These are phyloP conservation scores for Pelagomonas calceolata DNA, from an alignment of 108 stramenopile species.

Conservation along the genomic window DNA sequence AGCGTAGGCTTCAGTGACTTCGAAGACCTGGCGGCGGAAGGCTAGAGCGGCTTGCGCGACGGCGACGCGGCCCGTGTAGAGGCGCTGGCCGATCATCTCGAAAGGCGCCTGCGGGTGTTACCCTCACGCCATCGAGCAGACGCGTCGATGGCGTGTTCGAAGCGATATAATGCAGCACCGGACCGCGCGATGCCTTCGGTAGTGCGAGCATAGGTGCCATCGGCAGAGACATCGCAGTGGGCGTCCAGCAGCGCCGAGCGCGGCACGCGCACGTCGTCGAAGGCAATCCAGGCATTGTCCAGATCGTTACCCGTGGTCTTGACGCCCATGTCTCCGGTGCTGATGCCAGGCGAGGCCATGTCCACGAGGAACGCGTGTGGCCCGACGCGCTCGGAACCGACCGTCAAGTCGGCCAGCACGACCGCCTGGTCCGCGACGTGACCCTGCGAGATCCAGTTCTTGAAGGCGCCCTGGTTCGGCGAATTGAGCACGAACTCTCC, in stretches of 20 bases:
- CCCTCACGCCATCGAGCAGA: too few relatives aligned
- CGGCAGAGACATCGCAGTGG: conserved; percentile 14
- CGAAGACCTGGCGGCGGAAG: conserved; percentile 18
- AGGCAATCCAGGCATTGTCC: conserved; percentile 28
- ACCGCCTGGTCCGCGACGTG: conserved; percentile 22
- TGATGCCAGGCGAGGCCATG: conserved; percentile 2
- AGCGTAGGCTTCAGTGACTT: conserved; percentile 7
- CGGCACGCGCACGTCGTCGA: conserved; percentile 18
- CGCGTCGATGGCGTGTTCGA: neutral
- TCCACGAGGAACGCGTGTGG: conserved; percentile 22
- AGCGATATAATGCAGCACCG: neutral
- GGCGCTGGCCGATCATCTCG: conserved; percentile 29
- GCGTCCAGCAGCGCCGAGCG: conserved; percentile 5
- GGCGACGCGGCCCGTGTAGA: conserved; percentile 27
- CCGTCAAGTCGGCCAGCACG: conserved; percentile 19
- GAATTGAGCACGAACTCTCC: conserved; percentile 23
- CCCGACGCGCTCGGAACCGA: conserved; percentile 14
- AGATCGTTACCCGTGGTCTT: conserved; percentile 31
- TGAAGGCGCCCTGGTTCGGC: conserved; percentile 20
- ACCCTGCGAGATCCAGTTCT: conserved; percentile 33
- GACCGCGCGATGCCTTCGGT: conserved; percentile 4
- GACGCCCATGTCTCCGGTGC: conserved; percentile 18
- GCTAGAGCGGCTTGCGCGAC: conserved; percentile 24
- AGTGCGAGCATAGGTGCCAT: conserved; percentile 13
- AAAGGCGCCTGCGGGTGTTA: conserved; percentile 9